Evolutionary conservation across 208 protist genomes (phyloP), one percentile per base, ranked within the genome.

Genomic region (Acanthamoeba castellanii): DNA sequence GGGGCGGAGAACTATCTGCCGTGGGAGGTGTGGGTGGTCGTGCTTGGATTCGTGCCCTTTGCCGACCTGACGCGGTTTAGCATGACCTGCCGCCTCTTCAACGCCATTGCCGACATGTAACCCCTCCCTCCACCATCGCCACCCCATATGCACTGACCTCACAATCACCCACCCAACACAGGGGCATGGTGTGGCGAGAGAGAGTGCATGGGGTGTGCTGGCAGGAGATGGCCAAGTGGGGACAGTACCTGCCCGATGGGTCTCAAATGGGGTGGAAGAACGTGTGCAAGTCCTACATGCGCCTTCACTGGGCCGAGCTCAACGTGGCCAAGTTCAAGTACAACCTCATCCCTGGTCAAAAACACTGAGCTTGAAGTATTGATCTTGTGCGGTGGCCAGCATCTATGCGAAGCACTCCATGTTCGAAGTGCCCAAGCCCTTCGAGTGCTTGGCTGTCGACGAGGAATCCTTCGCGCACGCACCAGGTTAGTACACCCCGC

Each of bases 1-100:
- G 34, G 42, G 30, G 34, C 16, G 13, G 74, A 84, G 34, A 32
- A 3, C 20, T 11, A 13, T 6, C 45, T 84, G 74, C 74, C 74
- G 74, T 84, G 74, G 74, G 74, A 84, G 42, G 22, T 84, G 42
- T 84, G 74, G 74, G 74, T 84, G 2, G 42, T 20, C 18, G 74
- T 84, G 45, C 74, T 84, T 27, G 74, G 0, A 18, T 84, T 52
- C 45, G 20, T 84, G 20, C 32, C 74, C 14, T 45, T 9, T 22
- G 74, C 74, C 45, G 74, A 84, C 32, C 20, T 84, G 42, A 1
- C 42, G 20, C 30, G 22, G 37, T 84, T 84, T n/a, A 52, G 74
- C 74, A 16, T 25, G 25, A 52, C 45, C 22, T 84, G 74, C 74
- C 30, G 74, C 18, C 45, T 84, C 74, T 84, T 84, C 37, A 16